phyloP scores from a whole-genome alignment of 106 monocot genomes.

The Posidonia australis region DNA sequence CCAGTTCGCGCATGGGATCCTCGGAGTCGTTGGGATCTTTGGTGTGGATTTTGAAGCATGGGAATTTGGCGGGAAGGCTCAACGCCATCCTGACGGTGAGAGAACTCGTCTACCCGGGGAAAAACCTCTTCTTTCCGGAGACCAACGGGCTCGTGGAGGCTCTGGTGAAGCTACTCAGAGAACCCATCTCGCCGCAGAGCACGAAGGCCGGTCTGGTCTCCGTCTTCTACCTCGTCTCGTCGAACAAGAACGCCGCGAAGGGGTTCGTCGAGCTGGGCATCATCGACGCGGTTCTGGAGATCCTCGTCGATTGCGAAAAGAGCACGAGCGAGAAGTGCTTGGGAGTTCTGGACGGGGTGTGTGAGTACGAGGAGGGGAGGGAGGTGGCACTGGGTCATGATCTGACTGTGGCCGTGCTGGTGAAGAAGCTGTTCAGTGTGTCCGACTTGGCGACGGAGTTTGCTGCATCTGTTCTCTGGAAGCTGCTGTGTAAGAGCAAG shows the following conservation, averaged over 20 bases:
- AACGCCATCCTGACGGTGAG: constrained; percentile 32
- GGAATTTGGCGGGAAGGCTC: constrained; percentile 21
- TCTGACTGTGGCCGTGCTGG: constrained; percentile 48
- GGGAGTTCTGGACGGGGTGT: constrained; percentile 37
- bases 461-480: constrained; percentile 60
- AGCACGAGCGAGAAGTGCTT: constrained; percentile 49
- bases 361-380: constrained; percentile 19
- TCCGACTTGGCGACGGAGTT: constrained; percentile 58
- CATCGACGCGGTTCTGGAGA: constrained; percentile 36
- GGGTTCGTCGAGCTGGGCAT: constrained; percentile 27
- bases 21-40: constrained; percentile 29
- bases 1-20: constrained; percentile 10
- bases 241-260: constrained; percentile 8
- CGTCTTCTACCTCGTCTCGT: constrained; percentile 35
- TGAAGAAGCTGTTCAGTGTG: constrained; percentile 58
- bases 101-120: constrained; percentile 4
- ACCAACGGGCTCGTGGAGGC: constrained; percentile 13
- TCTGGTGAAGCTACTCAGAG: constrained; percentile 41
- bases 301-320: constrained; percentile 51
- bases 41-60: constrained; percentile 18
- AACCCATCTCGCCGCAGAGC: constrained; percentile 37
- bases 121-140: not conserved
- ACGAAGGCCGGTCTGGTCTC: constrained; percentile 49
- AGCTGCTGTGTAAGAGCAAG: constrained; percentile 49
- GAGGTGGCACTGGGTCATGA: constrained; percentile 23